Evolutionary conservation across 2,329 filamentous ascomycete species (phyloP), one percentile per base, ranked within the genome.

Genomic region (Ascochyta rabiei): DNA sequence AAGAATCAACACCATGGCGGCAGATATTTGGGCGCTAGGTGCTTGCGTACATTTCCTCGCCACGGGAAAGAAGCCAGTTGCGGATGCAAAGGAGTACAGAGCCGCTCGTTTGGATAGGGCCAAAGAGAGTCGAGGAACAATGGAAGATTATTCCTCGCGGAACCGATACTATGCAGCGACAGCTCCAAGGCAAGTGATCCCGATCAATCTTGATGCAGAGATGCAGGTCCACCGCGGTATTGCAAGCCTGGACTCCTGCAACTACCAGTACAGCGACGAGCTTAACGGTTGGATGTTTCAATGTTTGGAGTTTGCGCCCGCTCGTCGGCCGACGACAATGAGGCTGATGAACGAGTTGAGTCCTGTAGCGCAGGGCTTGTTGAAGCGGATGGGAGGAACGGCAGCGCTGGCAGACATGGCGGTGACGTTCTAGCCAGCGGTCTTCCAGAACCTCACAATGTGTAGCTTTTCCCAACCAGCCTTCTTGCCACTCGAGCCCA

Each of bases 391-490:
- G 42, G 63, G 61, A 18, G 66, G 61, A 9, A 33, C 51, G 16
- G 6, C 53, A 43, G 60, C 62, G 38, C 37, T 67, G 35, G 55
- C 49, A 8, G 62, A 71, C 47, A 39, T 69, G 40, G 60, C 68
- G n/a, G 38, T 59, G 26, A 53, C 43, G 3, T 65, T 64, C 26
- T 50, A 49, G 19, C 24, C 28, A 39, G 13, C 40, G 19, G 48
- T 56, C 48, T 86, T 84, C 89, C 91, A 96, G 71, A 96, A 89
- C 71, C 93, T 85, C 64, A 98, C 80, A 66, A 99, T 89, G 70
- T 92, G 88, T 75, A 99, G 80, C 78, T 89, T 96, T 79, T 99
- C 95, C 93, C 93, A 96, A 0, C 95, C 95, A 26, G 89, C 93
- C 74, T 89, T 86, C 80, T 88, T 91, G 43, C 93, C 93, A 75